Base-by-base conservation (phyloP, 495 filamentous ascomycete genomes). In the Haplographium delicatum region DNA sequence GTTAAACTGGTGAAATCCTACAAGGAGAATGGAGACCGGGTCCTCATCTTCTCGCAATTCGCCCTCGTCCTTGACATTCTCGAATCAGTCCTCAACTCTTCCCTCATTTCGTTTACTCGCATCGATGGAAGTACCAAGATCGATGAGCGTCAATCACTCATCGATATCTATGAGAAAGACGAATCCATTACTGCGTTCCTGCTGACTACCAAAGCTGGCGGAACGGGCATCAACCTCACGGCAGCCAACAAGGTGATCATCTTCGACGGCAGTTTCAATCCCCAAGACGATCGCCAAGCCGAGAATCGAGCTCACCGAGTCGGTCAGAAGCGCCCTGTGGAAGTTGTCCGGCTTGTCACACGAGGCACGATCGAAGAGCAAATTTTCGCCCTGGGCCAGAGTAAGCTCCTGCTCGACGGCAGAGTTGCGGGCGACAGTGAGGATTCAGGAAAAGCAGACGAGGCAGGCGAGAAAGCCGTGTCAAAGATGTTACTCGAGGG, bases 161-260 rank as follows among this genome's bases (percentile, higher is more conserved):
- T 96, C 59, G 89, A 97, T 61, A 75, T 83, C 13, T 98, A 95
- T 71, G 80, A 87, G 51, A 72, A 80, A 5, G 79, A 91, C 51
- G 70, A 72, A 4, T 75, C 80, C 5, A 95, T 98, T 50, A 84
- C 88, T 0, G 90, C 91, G 2, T 98, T 98, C 68, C 75, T 98
- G 27, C 76, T 98, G 1, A 91, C 87, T 1, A 98, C 93, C 5
- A 91, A 88, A 51, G 89, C 93, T 7, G 93, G 93, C 16, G 93
- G 93, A 28, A 89, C 91, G 2, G 93, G 93, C 13, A 95, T 98
- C 68, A 98, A 98, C 67, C 65, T 98, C 26, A 88, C 89, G 10
- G 87, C 83, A 34, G 94, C 93, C 2, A 97, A 97, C 69, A 96
- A 95, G 72, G 91, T 98, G 52, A 80, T 98, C 64, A 91, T 98